Base-by-base conservation (phyloP, 2,329 filamentous ascomycete genomes). In the Daldinia sp. region DNA sequence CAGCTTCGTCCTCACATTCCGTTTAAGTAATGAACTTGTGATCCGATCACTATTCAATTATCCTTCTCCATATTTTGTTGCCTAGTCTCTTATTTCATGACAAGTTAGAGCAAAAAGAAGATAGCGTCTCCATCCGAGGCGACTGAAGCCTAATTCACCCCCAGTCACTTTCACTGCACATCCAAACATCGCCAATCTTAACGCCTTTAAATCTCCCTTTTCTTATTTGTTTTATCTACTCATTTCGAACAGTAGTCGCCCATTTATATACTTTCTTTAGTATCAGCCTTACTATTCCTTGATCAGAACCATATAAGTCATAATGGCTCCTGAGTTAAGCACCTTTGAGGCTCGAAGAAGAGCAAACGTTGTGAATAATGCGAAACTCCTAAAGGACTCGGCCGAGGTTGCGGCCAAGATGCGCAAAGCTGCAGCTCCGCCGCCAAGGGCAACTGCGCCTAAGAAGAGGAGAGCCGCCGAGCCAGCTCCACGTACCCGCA, bases 341-440 rank as follows among this genome's bases (percentile, higher is more conserved):
- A 93, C 93, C 42, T 98, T 97, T 80, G 94, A 97, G 84, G 90
- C 90, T 74, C 90, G 93, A 73, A 87, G 94, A 0, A 87, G 93
- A 15, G 93, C 94, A 68, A 97, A 97, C 73, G 97, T 97, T 44
- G 93, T 92, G 60, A 96, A 97, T 74, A 91, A 95, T 79, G 93
- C 91, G 0, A 78, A 77, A 54, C 85, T 97, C 0, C 81, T 98
- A 0, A 92, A 92, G 67, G 91, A 94, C 67, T 87, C 97, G 0
- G 90, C 92, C 1, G 88, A 89, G 1, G 87, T 91, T 0, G 89
- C 93, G 0, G 91, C 91, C 23, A 89, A 87, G 56, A 85, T 89
- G n/a, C 83, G 92, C 10, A 92, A 90, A 51, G 76, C 82, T 1
- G 84, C 87, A 0, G 88, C 87, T 62, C 81, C 86, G 1, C 79